phyloP scores from a whole-genome alignment of 1,284 basidiomycete genomes.

The Apiotrichum porosum region DNA sequence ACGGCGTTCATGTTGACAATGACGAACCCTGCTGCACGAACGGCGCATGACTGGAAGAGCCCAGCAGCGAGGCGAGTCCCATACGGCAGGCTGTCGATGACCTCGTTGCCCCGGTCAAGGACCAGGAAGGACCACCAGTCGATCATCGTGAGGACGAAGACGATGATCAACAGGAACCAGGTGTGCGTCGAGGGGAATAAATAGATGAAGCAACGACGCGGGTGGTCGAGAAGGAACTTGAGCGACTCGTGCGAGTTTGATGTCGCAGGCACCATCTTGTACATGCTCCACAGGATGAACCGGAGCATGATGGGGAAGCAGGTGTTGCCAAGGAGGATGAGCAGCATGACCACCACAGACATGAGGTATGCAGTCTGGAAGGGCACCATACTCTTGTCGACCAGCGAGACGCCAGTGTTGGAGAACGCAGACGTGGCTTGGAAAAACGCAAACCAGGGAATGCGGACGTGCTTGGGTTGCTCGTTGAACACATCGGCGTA shows the following conservation, averaged over 20 bases:
- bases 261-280: conserved; percentile 58
- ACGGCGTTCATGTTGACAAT: conserved; percentile 66
- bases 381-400: conserved; percentile 84
- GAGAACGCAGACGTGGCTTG: conserved; percentile 83
- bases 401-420: conserved; percentile 82
- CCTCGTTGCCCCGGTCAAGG: conserved; percentile 75
- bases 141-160: conserved; percentile 68
- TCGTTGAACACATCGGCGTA: conserved; percentile 55
- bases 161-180: conserved; percentile 73
- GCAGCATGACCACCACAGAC: conserved; percentile 57
- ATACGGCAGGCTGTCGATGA: conserved; percentile 64
- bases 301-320: conserved; percentile 72
- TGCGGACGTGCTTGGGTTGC: conserved; percentile 55
- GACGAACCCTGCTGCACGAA: conserved; percentile 82
- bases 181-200: conserved; percentile 94
- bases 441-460: conserved; percentile 78
- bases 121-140: conserved; percentile 88
- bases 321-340: conserved; percentile 88
- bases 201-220: conserved; percentile 78
- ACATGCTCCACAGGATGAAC: conserved; percentile 66
- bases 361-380: conserved; percentile 81
- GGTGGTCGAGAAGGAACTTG: conserved; percentile 90
- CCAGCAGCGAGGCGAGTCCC: conserved; percentile 64
- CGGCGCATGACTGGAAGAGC: conserved; percentile 65
- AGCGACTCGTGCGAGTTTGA: conserved; percentile 74